Conservation (phyloP, 192 early-diverging fungal species). For the Backusella westeae region DNA sequence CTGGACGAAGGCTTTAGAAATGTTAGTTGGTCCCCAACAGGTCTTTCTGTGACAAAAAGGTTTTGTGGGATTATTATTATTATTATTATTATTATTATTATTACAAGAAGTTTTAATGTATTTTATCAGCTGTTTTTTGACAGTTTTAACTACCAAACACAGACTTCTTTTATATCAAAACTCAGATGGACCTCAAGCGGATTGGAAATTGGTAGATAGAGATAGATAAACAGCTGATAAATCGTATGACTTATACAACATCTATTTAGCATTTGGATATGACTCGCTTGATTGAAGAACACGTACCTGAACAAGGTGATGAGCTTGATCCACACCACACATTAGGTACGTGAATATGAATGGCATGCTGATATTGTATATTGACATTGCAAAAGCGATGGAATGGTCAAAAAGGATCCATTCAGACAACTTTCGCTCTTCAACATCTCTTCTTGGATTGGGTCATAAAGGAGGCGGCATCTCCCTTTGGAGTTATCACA, state of each 20-base stretch:
- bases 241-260: not conserved
- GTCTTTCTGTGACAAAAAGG: not conserved
- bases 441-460: not conserved
- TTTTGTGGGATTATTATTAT: not conserved
- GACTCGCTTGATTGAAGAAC: not conserved
- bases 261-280: not conserved
- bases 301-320: not conserved
- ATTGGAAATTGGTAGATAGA: not conserved
- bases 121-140: not conserved
- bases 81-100: not conserved
- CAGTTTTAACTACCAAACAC: conserved; percentile 5
- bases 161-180: conserved; percentile 6
- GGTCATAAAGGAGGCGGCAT: not conserved
- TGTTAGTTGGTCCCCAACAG: not conserved
- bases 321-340: not conserved
- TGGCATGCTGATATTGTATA: no score
- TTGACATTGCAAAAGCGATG: not conserved
- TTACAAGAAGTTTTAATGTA: not conserved
- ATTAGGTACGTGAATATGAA: not conserved
- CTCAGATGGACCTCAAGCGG: not conserved
- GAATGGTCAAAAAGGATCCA: conserved; percentile 1
- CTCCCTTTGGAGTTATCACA: not conserved
- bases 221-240: not conserved
- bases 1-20: conserved; percentile 1
- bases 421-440: not conserved